Percentiles rank a stretch among this genome's conserved stretches.
phyloP scores from a whole-genome alignment of 2,329 filamentous ascomycete species.

The Neonectria coccinea region DNA sequence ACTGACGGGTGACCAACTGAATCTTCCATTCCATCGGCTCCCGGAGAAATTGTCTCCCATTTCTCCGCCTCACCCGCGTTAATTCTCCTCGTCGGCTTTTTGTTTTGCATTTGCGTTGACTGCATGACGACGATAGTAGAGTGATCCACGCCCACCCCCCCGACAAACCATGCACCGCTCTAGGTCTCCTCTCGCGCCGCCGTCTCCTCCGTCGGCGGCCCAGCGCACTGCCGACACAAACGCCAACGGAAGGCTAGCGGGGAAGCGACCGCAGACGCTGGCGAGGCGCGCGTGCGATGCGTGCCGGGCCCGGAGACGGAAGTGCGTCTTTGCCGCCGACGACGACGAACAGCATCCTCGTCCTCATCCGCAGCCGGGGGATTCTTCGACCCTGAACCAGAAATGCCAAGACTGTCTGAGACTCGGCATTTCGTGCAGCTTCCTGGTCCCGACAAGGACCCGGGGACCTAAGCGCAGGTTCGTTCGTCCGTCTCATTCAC shows the following conservation, averaged over 20 bases:
- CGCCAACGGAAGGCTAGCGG: not conserved
- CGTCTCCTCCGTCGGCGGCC: conserved; percentile 15
- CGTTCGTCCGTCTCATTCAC: conserved; percentile 18
- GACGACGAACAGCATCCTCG: conserved; percentile 19
- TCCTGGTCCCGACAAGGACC: conserved; percentile 40
- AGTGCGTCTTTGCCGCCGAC: conserved; percentile 32
- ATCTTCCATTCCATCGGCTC: conserved; percentile 1
- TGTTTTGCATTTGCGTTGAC: not conserved
- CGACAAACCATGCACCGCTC: conserved; percentile 18
- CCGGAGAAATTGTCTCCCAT: conserved; percentile 15
- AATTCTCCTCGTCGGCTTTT: conserved; percentile 26
- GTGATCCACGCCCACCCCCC: not conserved
- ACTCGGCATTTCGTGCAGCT: conserved; percentile 40
- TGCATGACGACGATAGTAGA: not conserved
- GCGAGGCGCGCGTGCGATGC: conserved; percentile 43
- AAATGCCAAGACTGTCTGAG: conserved; percentile 35
- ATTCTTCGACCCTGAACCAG: not conserved
- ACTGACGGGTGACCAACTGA: not conserved
- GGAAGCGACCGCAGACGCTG: conserved; percentile 25
- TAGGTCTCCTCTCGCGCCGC: conserved; percentile 6
- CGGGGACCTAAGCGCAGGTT: conserved; percentile 42
- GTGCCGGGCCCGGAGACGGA: conserved; percentile 41
- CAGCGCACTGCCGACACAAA: not conserved
- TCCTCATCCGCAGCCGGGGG: not conserved
- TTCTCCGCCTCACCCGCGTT: conserved; percentile 19